These are phyloP conservation scores for Fusarium decemcellulare DNA, from an alignment of 2,329 filamentous ascomycete genomes.

Conservation along the genomic window DNA sequence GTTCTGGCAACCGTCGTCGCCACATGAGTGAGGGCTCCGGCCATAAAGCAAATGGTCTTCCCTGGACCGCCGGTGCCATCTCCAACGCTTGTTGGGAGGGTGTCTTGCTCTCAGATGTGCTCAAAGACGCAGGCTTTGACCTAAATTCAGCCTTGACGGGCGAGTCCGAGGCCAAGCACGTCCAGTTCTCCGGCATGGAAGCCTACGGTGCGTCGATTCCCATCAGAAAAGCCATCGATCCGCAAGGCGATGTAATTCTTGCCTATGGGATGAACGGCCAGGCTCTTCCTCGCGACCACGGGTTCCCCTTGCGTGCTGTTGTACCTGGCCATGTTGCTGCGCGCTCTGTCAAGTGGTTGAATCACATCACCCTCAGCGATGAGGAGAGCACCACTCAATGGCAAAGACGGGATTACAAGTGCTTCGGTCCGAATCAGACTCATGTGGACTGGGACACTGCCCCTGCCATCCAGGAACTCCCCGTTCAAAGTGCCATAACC, in stretches of 20 bases:
- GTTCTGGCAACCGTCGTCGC: constrained; percentile 71
- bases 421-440: constrained; percentile 74
- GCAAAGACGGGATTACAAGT: constrained; percentile 79
- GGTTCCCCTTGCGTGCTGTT: constrained; percentile 73
- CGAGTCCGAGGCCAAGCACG: constrained; percentile 61
- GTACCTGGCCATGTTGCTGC: constrained; percentile 78
- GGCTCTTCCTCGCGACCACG: constrained; percentile 74
- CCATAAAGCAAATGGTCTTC: constrained; percentile 68
- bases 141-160: constrained; percentile 54
- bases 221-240: constrained; percentile 70
- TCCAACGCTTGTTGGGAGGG: constrained; percentile 73
- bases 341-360: constrained; percentile 79
- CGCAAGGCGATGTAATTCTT: constrained; percentile 74
- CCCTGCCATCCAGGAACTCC: constrained; percentile 76
- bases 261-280: constrained; percentile 78
- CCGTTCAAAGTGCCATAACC: constrained; percentile 77
- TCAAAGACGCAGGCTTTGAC: constrained; percentile 69
- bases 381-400: constrained; percentile 77
- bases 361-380: constrained; percentile 73
- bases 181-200: constrained; percentile 72
- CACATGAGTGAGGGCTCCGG: constrained; percentile 68
- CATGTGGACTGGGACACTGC: constrained; percentile 74
- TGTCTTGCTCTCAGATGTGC: constrained; percentile 67
- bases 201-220: constrained; percentile 75
- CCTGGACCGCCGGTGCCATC: constrained; percentile 72